Evolutionary conservation across 2,329 filamentous ascomycete genomes (phyloP).

Genomic region (Cryphonectria naterciae): DNA sequence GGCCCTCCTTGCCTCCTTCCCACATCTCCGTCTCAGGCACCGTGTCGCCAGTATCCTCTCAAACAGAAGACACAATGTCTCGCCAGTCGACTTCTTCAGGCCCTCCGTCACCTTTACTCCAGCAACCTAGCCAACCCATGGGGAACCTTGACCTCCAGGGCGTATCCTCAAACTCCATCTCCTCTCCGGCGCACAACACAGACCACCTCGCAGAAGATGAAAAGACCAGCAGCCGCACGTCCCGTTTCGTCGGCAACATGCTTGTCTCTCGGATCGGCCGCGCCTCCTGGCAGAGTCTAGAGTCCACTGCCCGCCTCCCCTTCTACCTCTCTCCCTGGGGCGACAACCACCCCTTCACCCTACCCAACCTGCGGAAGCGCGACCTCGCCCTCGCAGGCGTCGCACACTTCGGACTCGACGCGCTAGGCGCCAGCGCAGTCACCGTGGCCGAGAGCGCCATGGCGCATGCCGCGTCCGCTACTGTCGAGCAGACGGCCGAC

Average conservation of each 20-base stretch:
- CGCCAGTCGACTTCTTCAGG: constrained; percentile 9
- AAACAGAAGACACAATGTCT: constrained; percentile 17
- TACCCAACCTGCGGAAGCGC: constrained; percentile 32
- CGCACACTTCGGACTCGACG: constrained; percentile 32
- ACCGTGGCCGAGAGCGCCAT: constrained; percentile 30
- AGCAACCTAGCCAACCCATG: constrained; percentile 18
- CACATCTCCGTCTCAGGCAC: constrained; percentile 6
- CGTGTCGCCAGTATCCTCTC: not conserved
- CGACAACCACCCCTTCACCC: constrained; percentile 31
- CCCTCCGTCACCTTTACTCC: constrained; percentile 16
- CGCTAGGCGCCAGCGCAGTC: constrained; percentile 29
- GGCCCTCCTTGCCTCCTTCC: constrained; percentile 15
- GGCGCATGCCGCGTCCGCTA: constrained; percentile 27
- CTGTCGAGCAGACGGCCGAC: constrained; percentile 31
- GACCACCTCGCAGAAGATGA: constrained; percentile 28
- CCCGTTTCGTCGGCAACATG: constrained; percentile 33
- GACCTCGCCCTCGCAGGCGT: constrained; percentile 32
- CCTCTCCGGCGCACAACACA: constrained; percentile 25
- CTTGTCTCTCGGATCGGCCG: constrained; percentile 30
- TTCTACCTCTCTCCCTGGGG: constrained; percentile 33
- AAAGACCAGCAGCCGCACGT: constrained; percentile 27
- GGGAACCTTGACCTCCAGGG: constrained; percentile 26
- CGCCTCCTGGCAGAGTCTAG: constrained; percentile 30
- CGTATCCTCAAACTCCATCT: constrained; percentile 18
- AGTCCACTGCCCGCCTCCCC: constrained; percentile 30